phyloP scores from a whole-genome alignment of 345 rosid genomes.

The Sisymbrium irio region DNA sequence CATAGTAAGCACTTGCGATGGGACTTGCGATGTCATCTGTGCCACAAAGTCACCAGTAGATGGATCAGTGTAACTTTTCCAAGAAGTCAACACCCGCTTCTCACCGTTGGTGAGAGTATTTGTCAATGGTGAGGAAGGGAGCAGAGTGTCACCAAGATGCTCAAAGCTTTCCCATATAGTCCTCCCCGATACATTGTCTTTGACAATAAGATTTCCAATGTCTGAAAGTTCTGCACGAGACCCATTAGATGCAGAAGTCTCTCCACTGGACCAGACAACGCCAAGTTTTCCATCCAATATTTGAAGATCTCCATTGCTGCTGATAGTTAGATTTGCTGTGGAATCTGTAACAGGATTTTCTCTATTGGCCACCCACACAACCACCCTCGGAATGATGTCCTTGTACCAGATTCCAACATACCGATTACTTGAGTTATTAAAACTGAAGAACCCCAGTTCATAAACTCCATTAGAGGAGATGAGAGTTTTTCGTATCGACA shows the following conservation, averaged over 20 bases:
- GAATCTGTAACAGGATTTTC: constrained; percentile 33
- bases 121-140: constrained; percentile 25
- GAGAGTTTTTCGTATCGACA: constrained; percentile 23
- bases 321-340: constrained; percentile 17
- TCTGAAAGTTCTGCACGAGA: constrained; percentile 23
- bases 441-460: constrained; percentile 40
- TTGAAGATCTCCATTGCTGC: constrained; percentile 28
- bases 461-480: constrained; percentile 22
- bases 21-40: constrained; percentile 25
- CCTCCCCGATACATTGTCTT: neutral
- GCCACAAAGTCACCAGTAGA: constrained; percentile 36
- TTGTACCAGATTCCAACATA: constrained; percentile 47
- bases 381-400: neutral
- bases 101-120: constrained; percentile 6
- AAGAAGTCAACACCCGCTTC: constrained; percentile 33
- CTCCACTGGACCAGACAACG: constrained; percentile 30
- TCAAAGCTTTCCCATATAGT: neutral
- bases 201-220: constrained; percentile 18
- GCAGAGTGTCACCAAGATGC: constrained; percentile 24
- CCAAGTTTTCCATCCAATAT: constrained; percentile 7
- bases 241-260: neutral
- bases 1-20: constrained; percentile 29
- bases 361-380: constrained; percentile 56
- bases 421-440: neutral
- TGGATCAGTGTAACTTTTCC: constrained; percentile 41